Base-by-base conservation (phyloP, 2,329 filamentous ascomycete species). In the Penicillium sp. region DNA sequence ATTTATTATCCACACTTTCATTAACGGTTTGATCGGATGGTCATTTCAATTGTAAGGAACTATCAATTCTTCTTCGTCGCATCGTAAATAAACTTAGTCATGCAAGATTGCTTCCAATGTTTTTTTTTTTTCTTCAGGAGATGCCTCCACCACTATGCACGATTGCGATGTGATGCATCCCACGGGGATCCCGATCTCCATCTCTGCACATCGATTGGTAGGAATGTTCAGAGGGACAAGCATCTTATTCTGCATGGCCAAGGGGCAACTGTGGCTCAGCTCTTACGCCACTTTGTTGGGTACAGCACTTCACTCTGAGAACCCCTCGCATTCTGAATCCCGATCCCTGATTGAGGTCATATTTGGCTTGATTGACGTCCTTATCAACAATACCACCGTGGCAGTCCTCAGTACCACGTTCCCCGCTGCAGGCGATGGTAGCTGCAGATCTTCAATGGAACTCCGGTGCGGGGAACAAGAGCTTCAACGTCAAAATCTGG, bases 391-490 rank as follows among this genome's bases (percentile, higher is more conserved):
- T 61, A 42, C 20, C 46, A 61, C 57, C 50, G 59, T 63, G 45
- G 37, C 54, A 62, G 23, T 49, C 26, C 3, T 51, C 6, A 37
- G 46, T 54, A 47, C 47, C 14, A 58, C 49, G 45, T 54, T 18
- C 56, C 53, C 57, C 55, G 43, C 41, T 45, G 37, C n/a, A 23
- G 7, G 29, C 40, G 40, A 52, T 53, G 54, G 54, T 57, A 46
- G 20, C 23, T 43, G 56, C 55, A 55, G 47, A 57, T 53, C 53
- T n/a, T 18, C 22, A 54, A 35, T 37, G 33, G 43, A 40, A 40
- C 55, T 35, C 52, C 48, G 57, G 53, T 62, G 59, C 59, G 57
- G 59, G 58, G 61, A 54, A 62, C 49, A 31, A 22, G 50, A 27
- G 35, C 15, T 48, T 44, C 12, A 29, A 20, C 14, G 35, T 47